Evolutionary conservation across 2,329 filamentous ascomycete genomes (phyloP), one percentile per base, ranked within the genome.

Genomic region (Endoconidiophora laricicola): DNA sequence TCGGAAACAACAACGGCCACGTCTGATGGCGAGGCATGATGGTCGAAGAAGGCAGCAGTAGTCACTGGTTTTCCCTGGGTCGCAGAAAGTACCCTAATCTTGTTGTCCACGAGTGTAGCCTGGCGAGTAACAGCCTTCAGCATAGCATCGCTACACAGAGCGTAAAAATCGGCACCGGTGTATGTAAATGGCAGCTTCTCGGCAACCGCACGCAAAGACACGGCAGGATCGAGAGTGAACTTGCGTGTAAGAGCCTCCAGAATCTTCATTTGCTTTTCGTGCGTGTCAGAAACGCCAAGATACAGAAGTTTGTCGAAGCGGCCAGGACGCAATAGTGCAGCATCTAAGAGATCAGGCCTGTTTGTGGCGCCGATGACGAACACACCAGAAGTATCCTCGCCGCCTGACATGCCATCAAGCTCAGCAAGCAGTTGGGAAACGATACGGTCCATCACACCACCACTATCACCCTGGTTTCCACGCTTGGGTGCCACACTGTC

Each of bases 241-340:
- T 96, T 98, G 60, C 91, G 76, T 1, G 91, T 96, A 61, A 98
- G 68, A 1, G 91, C 91, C 63, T 96, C 86, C 60, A 98, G 68
- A 56, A 98, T 96, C 20, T 81, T 95, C 55, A 86, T 76, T 66
- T 98, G 91, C 69, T 96, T 96, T 16, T 94, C 85, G 59, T 96
- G 90, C 3, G 88, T 95, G 64, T 98, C 91, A 6, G 86, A 93
- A 6, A 98, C 87, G 36, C 91, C 91, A 10, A 98, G 72, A 60
- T 96, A 98, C 26, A 98, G 75, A 88, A 96, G 94, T 70, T 96
- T 96, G 62, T 98, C 91, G 63, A 98, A 96, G 53, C 90, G 74
- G 2, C 90, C 90, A 1, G 90, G 91, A 49, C 90, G 78, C 42
- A 96, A 70, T 52, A 98, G 69, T 3, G 90, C 91, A 56, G 86